Base-by-base conservation (phyloP, 202 grass and related monocot species). In the Eragrostis tef region DNA sequence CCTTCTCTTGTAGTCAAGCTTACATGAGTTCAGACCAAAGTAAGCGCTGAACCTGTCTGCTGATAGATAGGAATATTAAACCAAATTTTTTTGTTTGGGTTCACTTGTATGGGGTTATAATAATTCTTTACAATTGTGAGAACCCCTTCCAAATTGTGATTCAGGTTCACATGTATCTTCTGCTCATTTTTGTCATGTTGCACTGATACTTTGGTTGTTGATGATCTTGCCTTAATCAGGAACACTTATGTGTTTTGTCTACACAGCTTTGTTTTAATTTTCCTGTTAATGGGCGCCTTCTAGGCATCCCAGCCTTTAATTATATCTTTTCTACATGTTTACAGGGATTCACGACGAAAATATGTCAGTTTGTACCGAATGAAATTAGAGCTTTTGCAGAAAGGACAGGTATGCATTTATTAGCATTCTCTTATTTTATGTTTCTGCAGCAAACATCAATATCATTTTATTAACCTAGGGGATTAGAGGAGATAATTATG, bases 361-460 rank as follows among this genome's bases (percentile, higher is more conserved):
- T 98, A 98, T 51, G 88, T 93, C 54, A 88, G 88, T 80, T 88
- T 93, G 66, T 98, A 98, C 66, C 90, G 77, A 83, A 93, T 56
- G 75, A 98, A 98, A 83, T 80, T 98, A 81, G 90, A 98, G 71
- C 64, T 94, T 44, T 79, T 98, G 64, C 95, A 98, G 73, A 87
- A 94, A 88, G 92, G 90, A 53, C 95, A 93, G 92, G 95, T 92
- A 59, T 66, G 41, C 34, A 45, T 82, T 86, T 79, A 42, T 53
- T 84, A 6, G 22, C 78, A 72, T 70, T 27, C 1, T 53, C 69
- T 81, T 29, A 13, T 81, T 75, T 77, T 48, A 70, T 81, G 70
- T 67, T 89, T 67, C 47, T 15, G 39, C 71, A 70, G 46, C 64
- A 85, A 11, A 75, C 64, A 42, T 71, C 6, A 81, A 71, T 47